A percentile compares a stretch with the other conserved stretches of the same genome.
Conservation (phyloP, 805 yeast species). For the Kuraishia cidri region DNA sequence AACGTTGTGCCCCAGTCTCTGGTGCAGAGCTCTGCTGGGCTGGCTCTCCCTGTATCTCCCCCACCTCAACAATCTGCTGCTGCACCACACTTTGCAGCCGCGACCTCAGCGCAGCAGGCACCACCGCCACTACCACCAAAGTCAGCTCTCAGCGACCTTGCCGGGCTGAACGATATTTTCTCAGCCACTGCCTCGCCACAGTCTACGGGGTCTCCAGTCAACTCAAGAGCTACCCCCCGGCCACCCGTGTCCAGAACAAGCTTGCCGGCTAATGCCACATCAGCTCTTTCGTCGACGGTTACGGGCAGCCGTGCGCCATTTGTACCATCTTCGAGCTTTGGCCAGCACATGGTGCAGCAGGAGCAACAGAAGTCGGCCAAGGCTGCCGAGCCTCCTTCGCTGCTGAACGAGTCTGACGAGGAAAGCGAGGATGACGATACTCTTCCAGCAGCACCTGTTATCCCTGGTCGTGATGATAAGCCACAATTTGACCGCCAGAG, state of each 20-base stretch:
- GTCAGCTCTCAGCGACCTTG: constrained; percentile 58
- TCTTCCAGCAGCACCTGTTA: constrained; percentile 14
- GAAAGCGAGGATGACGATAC: constrained; percentile 26
- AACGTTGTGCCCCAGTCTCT: constrained; percentile 65
- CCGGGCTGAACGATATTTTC: constrained; percentile 49
- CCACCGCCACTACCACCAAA: no score
- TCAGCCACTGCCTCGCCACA: constrained; percentile 28
- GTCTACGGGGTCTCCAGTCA: no score
- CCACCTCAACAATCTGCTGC: no score
- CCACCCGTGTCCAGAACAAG: not conserved
- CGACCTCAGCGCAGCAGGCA: constrained; percentile 18
- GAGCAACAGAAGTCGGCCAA: constrained; percentile 9
- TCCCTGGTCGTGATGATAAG: constrained; percentile 24
- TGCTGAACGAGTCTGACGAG: constrained; percentile 22
- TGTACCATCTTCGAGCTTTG: constrained; percentile 80
- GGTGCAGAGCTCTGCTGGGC: constrained; percentile 16
- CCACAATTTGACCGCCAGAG: constrained; percentile 19
- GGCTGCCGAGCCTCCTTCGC: constrained; percentile 15
- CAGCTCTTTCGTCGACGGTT: constrained; percentile 18
- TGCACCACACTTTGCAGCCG: constrained; percentile 8
- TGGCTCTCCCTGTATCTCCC: constrained; percentile 7
- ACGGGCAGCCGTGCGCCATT: constrained; percentile 34
- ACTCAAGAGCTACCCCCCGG: constrained; percentile 15
- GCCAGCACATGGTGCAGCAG: constrained; percentile 52
- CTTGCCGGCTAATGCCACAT: constrained; percentile 3